Evolutionary conservation across 179 eudicot species (phyloP).

Genomic region (Vitellaria paradoxa): DNA sequence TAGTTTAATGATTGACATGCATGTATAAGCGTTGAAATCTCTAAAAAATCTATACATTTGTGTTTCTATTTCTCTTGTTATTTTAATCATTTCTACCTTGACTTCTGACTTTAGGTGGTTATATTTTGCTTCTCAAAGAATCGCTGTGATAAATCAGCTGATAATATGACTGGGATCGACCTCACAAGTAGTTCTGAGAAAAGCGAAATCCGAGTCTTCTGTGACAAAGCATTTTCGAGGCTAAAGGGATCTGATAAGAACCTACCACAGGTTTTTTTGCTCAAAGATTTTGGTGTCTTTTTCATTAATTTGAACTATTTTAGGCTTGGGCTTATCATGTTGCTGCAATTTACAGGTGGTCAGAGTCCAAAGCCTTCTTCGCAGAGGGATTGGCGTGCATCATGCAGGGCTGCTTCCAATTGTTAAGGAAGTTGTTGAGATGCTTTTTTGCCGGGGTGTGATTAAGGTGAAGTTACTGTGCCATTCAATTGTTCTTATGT

Average conservation of each 20-base stretch:
- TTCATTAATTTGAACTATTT: constrained; percentile 8
- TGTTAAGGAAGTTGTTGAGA: constrained; percentile 97
- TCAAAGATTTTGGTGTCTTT: neutral
- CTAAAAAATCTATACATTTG: neutral
- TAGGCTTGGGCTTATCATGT: constrained; percentile 14
- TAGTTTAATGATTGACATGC: neutral
- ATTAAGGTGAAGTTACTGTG: constrained; percentile 59
- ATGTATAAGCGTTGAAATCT: constrained; percentile 3
- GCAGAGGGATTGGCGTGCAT: constrained; percentile 92
- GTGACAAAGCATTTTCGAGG: constrained; percentile 97
- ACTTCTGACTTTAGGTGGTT: constrained; percentile 58
- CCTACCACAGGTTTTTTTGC: constrained; percentile 74
- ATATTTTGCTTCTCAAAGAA: constrained; percentile 97
- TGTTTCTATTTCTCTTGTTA: neutral
- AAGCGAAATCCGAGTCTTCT: constrained; percentile 92
- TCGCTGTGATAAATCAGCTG: constrained; percentile 96
- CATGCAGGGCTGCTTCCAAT: constrained; percentile 99
- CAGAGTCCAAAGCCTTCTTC: constrained; percentile 85
- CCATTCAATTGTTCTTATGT: neutral
- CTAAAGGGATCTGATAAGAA: constrained; percentile 96
- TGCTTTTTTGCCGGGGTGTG: constrained; percentile 99
- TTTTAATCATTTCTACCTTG: constrained; percentile 10
- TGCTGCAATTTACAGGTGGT: constrained; percentile 53
- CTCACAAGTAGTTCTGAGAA: constrained; percentile 87
- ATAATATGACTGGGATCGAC: constrained; percentile 71